These are phyloP conservation scores for Aspergillus hiratsukae DNA, from an alignment of 2,329 filamentous ascomycete species.

Conservation along the genomic window DNA sequence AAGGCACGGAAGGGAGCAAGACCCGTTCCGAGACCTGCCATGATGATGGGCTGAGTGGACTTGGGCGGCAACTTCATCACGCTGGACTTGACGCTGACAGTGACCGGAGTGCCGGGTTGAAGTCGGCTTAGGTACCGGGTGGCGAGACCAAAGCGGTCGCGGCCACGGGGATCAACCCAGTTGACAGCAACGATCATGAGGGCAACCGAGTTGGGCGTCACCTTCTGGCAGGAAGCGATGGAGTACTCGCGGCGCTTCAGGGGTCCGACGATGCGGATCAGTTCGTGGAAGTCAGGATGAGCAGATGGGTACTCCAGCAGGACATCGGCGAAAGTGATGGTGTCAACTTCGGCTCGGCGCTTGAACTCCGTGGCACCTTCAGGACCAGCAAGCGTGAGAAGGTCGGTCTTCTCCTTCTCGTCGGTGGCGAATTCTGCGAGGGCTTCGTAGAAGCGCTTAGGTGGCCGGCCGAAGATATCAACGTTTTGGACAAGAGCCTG, in stretches of 20 bases:
- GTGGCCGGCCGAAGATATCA: slow-evolving; percentile 93
- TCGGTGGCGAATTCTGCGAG: slow-evolving; percentile 82
- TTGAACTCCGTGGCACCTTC: slow-evolving; percentile 90
- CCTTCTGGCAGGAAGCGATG: slow-evolving; percentile 95
- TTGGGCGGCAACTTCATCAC: slow-evolving; percentile 96
- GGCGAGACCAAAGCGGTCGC: slow-evolving; percentile 86
- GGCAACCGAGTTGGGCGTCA: slow-evolving; percentile 81
- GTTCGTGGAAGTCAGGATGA: slow-evolving; percentile 80
- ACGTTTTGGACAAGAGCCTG: slow-evolving; percentile 89
- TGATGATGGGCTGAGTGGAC: slow-evolving; percentile 90
- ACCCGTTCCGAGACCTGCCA: slow-evolving; percentile 97
- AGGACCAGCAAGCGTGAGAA: slow-evolving; percentile 69
- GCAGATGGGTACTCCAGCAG: slow-evolving; percentile 87
- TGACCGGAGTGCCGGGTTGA: slow-evolving; percentile 70
- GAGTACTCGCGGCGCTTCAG: slow-evolving; percentile 98
- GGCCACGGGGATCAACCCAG: slow-evolving; percentile 86
- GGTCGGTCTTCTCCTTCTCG: slow-evolving; percentile 73
- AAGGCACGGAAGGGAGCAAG: slow-evolving; percentile 99
- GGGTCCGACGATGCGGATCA: slow-evolving; percentile 79
- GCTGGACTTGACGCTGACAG: slow-evolving; percentile 92
- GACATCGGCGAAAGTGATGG: slow-evolving; percentile 83
- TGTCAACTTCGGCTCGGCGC: slow-evolving; percentile 84
- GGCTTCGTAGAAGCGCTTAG: slow-evolving; percentile 95
- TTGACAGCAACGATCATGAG: slow-evolving; percentile 96
- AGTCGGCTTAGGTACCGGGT: slow-evolving; percentile 83